Conservation (phyloP, 768 basidiomycete species). For the Clavaria fumosa region DNA sequence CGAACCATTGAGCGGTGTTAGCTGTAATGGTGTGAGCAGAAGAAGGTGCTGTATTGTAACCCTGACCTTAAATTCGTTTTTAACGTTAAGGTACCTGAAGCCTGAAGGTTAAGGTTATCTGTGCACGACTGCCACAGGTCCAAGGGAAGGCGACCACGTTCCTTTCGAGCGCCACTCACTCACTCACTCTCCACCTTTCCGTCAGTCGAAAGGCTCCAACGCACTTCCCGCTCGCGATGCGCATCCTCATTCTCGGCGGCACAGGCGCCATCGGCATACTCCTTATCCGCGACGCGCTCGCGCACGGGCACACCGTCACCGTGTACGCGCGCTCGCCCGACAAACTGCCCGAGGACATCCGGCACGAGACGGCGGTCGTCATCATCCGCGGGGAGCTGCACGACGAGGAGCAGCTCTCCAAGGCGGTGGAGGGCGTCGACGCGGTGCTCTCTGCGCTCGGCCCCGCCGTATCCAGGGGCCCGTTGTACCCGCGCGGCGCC, state of each 20-base stretch:
- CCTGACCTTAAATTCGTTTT: no score
- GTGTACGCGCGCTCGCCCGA: constrained; percentile 49
- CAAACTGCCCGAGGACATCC: constrained; percentile 41
- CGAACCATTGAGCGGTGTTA: no score
- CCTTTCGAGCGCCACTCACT: no score
- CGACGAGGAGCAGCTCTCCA: constrained; percentile 31
- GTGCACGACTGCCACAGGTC: no score
- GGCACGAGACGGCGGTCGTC: constrained; percentile 27
- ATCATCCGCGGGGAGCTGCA: constrained; percentile 41
- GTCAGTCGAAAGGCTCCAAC: no score
- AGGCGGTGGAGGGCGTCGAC: constrained; percentile 41
- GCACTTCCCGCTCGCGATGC: constrained; percentile 28
- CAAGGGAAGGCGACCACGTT: no score
- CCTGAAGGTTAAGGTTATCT: no score
- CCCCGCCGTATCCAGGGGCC: constrained; percentile 22
- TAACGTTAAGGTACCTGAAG: no score
- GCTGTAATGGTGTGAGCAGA: no score
- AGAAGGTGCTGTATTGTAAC: no score
- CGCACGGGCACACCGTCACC: constrained; percentile 29
- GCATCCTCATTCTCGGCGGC: constrained; percentile 50
- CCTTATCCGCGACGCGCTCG: constrained; percentile 40
- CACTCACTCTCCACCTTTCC: no score
- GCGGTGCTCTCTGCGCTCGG: constrained; percentile 57
- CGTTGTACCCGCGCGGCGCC: constrained; percentile 29
- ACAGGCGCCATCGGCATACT: constrained; percentile 48